Evolutionary conservation across 345 rosid species (phyloP), one percentile per base, ranked within the genome.

Genomic region (Psidium friedrichsthalianum): DNA sequence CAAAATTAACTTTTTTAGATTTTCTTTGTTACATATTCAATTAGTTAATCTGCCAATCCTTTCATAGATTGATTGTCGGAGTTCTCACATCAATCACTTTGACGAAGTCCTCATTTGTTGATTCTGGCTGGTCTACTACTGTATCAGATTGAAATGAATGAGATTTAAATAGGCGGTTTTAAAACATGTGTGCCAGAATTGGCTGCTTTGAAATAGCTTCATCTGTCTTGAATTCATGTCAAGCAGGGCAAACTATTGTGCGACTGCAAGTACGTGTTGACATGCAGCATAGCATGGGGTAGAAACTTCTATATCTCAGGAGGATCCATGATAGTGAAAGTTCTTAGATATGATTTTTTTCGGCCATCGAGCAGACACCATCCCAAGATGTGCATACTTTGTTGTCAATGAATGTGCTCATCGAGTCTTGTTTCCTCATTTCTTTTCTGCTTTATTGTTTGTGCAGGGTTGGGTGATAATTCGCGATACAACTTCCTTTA

Each of bases 401-500:
- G 56, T 51, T 51, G 42, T 53, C 14, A 51, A 27, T 29, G n/a
- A 69, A 56, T 42, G 57, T 27, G 20, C 27, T 61, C 13, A 40
- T 32, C 36, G 74, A 36, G 82, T 21, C 57, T 86, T 32, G 64
- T 81, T 59, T 59, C 20, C 36, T 56, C 40, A 25, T 12, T 56
- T 56, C 32, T 57, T 57, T 44, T 42, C 40, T 80, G 76, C 36
- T 52, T 22, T 84, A 8, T 36, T 83, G 61, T 42, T 85, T 86
- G 88, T 88, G 89, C 93, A 98, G 99, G 99, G 99, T 83, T 98
- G 99, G 99, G 93, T 95, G 82, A 94, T 98, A 85, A 90, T 98
- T 86, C 97, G 93, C 5, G 99, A 98, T 89, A 90, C 94, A 22
- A 91, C 90, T 29, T 87, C 92, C 44, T 92, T 95, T 11, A 89